Evolutionary conservation across 768 basidiomycete genomes (phyloP).

Genomic region (Favolaschia claudopus): DNA sequence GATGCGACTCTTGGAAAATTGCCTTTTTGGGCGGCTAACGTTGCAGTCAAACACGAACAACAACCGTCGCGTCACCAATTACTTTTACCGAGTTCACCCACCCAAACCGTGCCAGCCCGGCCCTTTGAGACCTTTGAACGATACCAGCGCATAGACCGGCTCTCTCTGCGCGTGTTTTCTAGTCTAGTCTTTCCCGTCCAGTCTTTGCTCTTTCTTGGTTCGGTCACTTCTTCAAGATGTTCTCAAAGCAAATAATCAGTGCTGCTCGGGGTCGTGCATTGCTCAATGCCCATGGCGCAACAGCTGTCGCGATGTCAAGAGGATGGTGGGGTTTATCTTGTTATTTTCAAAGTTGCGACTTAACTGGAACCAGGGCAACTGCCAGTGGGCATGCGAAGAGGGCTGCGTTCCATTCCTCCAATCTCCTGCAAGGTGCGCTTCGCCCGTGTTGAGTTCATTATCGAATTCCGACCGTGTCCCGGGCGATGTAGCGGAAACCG

Average conservation of each 20-base stretch:
- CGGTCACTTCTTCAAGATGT: slow-evolving; percentile 49
- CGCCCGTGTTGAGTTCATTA: not conserved
- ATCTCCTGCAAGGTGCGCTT: slow-evolving; percentile 71
- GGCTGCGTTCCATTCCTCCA: slow-evolving; percentile 75
- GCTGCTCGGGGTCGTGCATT: slow-evolving; percentile 68
- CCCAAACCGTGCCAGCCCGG: too few relatives aligned
- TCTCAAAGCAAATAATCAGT: slow-evolving; percentile 74
- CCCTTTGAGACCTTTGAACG: too few relatives aligned
- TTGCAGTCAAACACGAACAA: too few relatives aligned
- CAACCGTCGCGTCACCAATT: too few relatives aligned
- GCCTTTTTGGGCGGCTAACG: too few relatives aligned
- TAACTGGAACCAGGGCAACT: slow-evolving; percentile 47
- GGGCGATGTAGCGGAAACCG: slow-evolving; percentile 72
- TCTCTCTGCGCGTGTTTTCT: not conserved
- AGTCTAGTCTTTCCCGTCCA: too few relatives aligned
- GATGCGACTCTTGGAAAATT: too few relatives aligned
- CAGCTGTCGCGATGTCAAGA: slow-evolving; percentile 46
- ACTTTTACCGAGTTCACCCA: too few relatives aligned
- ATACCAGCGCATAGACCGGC: not conserved
- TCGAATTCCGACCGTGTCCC: not conserved
- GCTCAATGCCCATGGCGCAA: slow-evolving; percentile 44
- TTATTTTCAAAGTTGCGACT: slow-evolving; percentile 20
- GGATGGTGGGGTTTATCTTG: slow-evolving; percentile 51
- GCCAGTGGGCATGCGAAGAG: slow-evolving; percentile 54
- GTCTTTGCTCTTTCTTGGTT: not conserved